A percentile compares a stretch with the other conserved stretches of the same genome.
Conservation (phyloP, 2,329 filamentous ascomycete genomes). For the Fusarium sp. region DNA sequence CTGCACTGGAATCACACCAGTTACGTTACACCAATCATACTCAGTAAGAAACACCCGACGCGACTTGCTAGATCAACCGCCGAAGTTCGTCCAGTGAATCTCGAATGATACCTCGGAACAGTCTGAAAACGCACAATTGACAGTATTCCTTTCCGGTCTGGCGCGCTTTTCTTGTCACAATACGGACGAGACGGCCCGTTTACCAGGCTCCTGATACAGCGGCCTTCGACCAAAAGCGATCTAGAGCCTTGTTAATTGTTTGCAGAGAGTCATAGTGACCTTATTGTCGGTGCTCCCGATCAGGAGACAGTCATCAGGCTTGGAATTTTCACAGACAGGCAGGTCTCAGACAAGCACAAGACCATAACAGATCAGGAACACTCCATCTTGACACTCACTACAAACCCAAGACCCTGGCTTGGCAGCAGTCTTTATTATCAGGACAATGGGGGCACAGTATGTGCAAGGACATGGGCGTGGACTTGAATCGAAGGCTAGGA, state of each 20-base stretch:
- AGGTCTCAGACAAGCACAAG: constrained; percentile 23
- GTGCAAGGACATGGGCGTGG: constrained; percentile 20
- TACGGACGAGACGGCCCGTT: constrained; percentile 36
- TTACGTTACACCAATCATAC: constrained; percentile 31
- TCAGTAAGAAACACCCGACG: constrained; percentile 12
- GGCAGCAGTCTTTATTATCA: constrained; percentile 13
- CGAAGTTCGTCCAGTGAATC: constrained; percentile 12
- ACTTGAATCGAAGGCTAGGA: constrained; percentile 20
- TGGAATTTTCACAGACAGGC: background rate
- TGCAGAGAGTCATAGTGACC: constrained; percentile 6
- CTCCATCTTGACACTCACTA: constrained; percentile 7
- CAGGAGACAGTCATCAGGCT: constrained; percentile 3
- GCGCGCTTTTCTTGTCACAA: background rate
- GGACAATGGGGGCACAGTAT: constrained; percentile 31
- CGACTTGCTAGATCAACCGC: constrained; percentile 18
- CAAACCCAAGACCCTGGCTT: constrained; percentile 9
- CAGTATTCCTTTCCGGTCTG: constrained; percentile 17
- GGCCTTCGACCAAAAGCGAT: constrained; percentile 7
- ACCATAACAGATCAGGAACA: constrained; percentile 9
- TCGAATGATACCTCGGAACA: constrained; percentile 16
- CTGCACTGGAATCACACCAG: constrained; percentile 19
- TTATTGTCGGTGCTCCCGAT: background rate
- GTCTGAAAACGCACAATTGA: constrained; percentile 10
- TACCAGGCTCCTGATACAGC: constrained; percentile 15
- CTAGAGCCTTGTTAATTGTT: constrained; percentile 10